Conservation (phyloP, 108 stramenopile species). For the Tribonema minus region DNA sequence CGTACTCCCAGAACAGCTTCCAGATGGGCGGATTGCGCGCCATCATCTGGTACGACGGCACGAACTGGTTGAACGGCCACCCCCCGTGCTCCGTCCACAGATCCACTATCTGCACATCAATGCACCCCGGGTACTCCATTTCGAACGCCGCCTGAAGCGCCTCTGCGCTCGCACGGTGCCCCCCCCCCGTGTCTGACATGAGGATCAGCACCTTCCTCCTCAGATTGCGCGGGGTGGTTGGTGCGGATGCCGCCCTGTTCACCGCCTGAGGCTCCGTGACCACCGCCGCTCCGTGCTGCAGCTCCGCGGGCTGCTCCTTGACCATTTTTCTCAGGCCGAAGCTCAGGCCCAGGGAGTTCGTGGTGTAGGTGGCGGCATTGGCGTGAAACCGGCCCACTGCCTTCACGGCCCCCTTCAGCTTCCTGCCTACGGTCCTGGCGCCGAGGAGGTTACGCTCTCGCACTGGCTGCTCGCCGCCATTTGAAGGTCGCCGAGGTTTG, state of each 20-base stretch:
- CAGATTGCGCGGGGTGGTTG: neutral
- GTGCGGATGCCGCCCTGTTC: neutral
- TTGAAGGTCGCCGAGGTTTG: neutral
- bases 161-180: conserved; percentile 83
- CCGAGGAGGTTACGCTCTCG: neutral
- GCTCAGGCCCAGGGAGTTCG: neutral
- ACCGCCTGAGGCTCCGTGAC: too few species aligned
- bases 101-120: conserved; percentile 75
- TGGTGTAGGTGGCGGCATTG: neutral
- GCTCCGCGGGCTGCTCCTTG: neutral
- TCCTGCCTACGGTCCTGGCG: neutral
- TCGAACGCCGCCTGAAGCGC: conserved; percentile 82
- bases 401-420: neutral
- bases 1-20: conserved; percentile 66
- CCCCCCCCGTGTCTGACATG: conserved; percentile 86
- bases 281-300: neutral
- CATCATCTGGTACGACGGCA: conserved; percentile 67
- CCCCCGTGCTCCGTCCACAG: conserved; percentile 57
- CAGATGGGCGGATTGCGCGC: conserved; percentile 78
- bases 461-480: neutral
- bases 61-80: conserved; percentile 57
- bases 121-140: conserved; percentile 71
- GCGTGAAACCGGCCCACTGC: neutral
- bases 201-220: conserved; percentile 68
- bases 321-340: neutral